phyloP scores from a whole-genome alignment of 495 filamentous ascomycete species.

The Xylaria cubensis region DNA sequence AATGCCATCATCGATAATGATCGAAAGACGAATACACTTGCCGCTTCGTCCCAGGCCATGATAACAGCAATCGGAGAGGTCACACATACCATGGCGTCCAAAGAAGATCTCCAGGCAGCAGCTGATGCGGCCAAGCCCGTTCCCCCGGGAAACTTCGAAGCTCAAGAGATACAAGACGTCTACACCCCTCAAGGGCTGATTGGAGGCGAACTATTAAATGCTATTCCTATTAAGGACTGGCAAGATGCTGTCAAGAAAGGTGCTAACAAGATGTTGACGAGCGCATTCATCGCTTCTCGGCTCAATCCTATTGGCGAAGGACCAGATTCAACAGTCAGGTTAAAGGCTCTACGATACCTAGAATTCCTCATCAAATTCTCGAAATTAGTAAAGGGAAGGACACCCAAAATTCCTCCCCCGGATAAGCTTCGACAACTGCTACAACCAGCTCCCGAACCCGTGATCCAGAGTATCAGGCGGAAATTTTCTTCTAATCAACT shows the following conservation, averaged over 20 bases:
- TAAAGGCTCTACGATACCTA: conserved; percentile 72
- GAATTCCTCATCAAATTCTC: conserved; percentile 70
- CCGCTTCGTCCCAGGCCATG: conserved; percentile 65
- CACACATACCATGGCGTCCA: conserved; percentile 62
- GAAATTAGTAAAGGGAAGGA: conserved; percentile 45
- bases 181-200: conserved; percentile 77
- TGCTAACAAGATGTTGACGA: conserved; percentile 60
- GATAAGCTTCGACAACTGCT: conserved; percentile 58
- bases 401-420: conserved; percentile 50
- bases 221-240: conserved; percentile 77
- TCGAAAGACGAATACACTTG: conserved; percentile 55
- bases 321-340: conserved; percentile 60
- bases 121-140: conserved; percentile 77
- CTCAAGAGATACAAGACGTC: conserved; percentile 76
- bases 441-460: conserved; percentile 61
- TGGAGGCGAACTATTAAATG: conserved; percentile 61
- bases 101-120: conserved; percentile 67
- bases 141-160: conserved; percentile 75
- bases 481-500: conserved; percentile 69
- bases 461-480: conserved; percentile 71
- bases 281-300: conserved; percentile 71
- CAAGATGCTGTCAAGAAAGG: conserved; percentile 66
- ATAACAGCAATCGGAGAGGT: conserved; percentile 67
- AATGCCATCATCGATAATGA: conserved; percentile 70
- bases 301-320: conserved; percentile 62